phyloP scores from a whole-genome alignment of 2,329 filamentous ascomycete genomes.

The Aspergillus terreus region DNA sequence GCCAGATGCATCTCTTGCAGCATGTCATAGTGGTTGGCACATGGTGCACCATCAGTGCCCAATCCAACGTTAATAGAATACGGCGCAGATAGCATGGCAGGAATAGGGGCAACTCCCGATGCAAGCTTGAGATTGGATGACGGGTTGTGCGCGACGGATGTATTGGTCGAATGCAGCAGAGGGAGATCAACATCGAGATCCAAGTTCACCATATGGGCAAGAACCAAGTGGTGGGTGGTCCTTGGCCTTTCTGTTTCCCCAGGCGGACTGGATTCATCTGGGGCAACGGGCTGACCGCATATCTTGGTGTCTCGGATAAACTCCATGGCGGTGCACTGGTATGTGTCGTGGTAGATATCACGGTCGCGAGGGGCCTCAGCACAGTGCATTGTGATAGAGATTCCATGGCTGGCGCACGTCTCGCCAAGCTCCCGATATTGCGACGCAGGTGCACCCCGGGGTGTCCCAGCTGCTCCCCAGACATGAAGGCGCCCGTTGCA shows the following conservation, averaged over 20 bases:
- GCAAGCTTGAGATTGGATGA: conserved; percentile 52
- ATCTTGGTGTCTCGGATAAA: conserved; percentile 17
- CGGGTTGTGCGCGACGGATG: conserved; percentile 50
- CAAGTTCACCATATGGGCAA: conserved; percentile 53
- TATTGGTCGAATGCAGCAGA: conserved; percentile 37
- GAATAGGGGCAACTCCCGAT: conserved; percentile 48
- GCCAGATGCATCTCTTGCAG: conserved; percentile 53
- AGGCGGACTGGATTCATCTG: conserved; percentile 25
- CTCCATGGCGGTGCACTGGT: conserved; percentile 5
- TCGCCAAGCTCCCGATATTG: not conserved
- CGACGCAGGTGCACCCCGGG: conserved; percentile 28
- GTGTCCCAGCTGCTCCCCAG: conserved; percentile 48
- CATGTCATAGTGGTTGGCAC: conserved; percentile 52
- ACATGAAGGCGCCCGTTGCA: conserved; percentile 42
- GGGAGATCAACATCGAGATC: conserved; percentile 44
- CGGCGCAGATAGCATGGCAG: conserved; percentile 40
- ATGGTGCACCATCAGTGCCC: conserved; percentile 53
- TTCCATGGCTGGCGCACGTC: conserved; percentile 25
- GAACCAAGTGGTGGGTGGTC: conserved; percentile 25
- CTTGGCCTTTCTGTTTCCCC: not conserved
- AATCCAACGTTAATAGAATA: conserved; percentile 44
- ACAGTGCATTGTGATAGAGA: conserved; percentile 48
- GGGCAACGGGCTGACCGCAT: conserved; percentile 28
- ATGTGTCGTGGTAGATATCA: not conserved
- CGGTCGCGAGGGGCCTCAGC: conserved; percentile 29